Base-by-base conservation (phyloP, 2,329 filamentous ascomycete species). In the Alternaria sp. region DNA sequence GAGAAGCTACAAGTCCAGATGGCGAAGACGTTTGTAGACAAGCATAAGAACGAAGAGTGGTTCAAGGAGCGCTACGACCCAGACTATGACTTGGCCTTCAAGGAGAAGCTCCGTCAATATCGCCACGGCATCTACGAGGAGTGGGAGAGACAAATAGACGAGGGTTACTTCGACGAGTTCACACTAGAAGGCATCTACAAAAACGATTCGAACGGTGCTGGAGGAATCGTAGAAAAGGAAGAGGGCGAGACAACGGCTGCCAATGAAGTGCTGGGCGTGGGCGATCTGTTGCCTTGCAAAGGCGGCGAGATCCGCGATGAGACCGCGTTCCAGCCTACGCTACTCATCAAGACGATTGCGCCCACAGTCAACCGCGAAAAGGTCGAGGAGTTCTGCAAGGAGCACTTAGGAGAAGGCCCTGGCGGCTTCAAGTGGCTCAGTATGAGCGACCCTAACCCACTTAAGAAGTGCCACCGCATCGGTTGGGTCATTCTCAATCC, bases 401-500 rank as follows among this genome's bases (percentile, higher is more conserved):
- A 97, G 79, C 92, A 97, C 77, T 87, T 98, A 5, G 94, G 95
- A 14, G 94, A 97, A 74, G 91, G 90, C 50, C 91, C 96, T 68
- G 94, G 94, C 56, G 95, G 95, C 3, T 97, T 96, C 83, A 96
- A 95, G 77, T 98, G 95, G 90, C 85, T 99, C 6, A 98, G 95
- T 33, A 86, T 99, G 54, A 97, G 94, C 70, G 96, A 99, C 74
- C 96, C 96, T 0, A 99, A 99, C 76, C 96, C 96, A 2, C 91
- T 93, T 74, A 99, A 99, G 83, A 92, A 97, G 67, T 99, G 94
- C 75, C 96, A 99, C 78, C 91, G 96, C 21, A 98, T 99, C 80
- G 96, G 96, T 21, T 99, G 96, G 95, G 96, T 99, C 64, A 96
- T 98, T 87, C 86, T 99, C 10, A 92, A 98, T 74, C 91, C 93